Evolutionary conservation across 495 filamentous ascomycete species (phyloP).

Genomic region (Evernia prunastri): DNA sequence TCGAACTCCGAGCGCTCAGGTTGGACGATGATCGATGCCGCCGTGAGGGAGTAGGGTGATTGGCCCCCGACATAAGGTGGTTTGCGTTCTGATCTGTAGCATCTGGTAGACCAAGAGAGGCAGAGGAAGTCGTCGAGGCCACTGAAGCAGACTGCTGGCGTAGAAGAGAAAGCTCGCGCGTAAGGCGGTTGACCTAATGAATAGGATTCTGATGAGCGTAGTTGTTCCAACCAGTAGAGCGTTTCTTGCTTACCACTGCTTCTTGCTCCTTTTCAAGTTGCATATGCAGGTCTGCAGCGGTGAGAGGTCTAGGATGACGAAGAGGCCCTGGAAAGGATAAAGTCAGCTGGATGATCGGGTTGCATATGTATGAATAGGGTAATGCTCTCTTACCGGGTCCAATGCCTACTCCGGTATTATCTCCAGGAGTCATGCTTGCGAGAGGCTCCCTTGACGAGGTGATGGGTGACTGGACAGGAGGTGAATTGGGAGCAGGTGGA

Average conservation of each 20-base stretch:
- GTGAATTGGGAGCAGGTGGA: slow-evolving; percentile 37
- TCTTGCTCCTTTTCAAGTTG: slow-evolving; percentile 92
- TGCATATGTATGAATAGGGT: background rate
- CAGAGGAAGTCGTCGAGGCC: slow-evolving; percentile 71
- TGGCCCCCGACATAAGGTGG: slow-evolving; percentile 44
- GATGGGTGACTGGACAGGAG: slow-evolving; percentile 29
- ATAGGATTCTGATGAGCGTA: slow-evolving; percentile 41
- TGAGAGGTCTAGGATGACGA: slow-evolving; percentile 77
- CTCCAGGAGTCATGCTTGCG: slow-evolving; percentile 25
- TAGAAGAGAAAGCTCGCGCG: slow-evolving; percentile 72
- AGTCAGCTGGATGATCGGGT: background rate
- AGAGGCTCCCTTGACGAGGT: slow-evolving; percentile 26
- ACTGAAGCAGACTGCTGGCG: slow-evolving; percentile 78
- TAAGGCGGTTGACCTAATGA: slow-evolving; percentile 65
- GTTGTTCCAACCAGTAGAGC: slow-evolving; percentile 30
- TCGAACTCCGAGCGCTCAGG: slow-evolving; percentile 48
- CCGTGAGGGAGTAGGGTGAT: slow-evolving; percentile 50
- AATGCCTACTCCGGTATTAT: slow-evolving; percentile 51
- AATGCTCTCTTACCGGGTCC: slow-evolving; percentile 45
- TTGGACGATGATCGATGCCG: slow-evolving; percentile 61
- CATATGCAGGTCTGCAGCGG: slow-evolving; percentile 77
- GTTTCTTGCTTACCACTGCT: slow-evolving; percentile 54
- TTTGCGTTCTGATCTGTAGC: slow-evolving; percentile 43
- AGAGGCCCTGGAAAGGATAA: slow-evolving; percentile 46
- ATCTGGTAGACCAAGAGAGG: slow-evolving; percentile 55